A percentile compares a stretch with the other conserved stretches of the same genome.
Evolutionary conservation across 129 eudicot species (phyloP).

Genomic region (Chrysanthemum lavandulifolium): DNA sequence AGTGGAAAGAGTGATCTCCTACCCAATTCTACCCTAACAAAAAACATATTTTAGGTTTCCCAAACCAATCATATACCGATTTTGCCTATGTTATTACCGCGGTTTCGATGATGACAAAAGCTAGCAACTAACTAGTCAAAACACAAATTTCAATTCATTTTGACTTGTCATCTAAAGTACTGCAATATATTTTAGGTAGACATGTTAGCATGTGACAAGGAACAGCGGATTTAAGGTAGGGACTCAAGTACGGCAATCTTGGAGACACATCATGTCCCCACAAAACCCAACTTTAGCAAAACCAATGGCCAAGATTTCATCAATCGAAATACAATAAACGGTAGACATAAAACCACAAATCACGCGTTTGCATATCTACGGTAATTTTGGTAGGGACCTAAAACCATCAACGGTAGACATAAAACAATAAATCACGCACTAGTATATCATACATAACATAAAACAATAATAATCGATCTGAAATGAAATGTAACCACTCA

Average conservation of each 20-base stretch:
- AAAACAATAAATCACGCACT: slow-evolving; percentile 31
- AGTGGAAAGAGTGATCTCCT: too few relatives aligned
- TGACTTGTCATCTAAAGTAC: background rate
- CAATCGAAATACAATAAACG: slow-evolving; percentile 23
- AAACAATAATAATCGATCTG: too few relatives aligned
- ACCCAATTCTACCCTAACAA: too few relatives aligned
- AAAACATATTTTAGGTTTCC: too few relatives aligned
- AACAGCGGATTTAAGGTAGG: slow-evolving; percentile 19
- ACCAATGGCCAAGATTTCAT: slow-evolving; percentile 34
- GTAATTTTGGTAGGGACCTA: slow-evolving; percentile 31
- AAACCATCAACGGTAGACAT: slow-evolving; percentile 30
- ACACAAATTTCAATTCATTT: background rate
- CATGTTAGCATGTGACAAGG: slow-evolving; percentile 11
- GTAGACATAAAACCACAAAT: slow-evolving; percentile 32
- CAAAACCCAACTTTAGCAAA: background rate
- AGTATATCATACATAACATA: background rate
- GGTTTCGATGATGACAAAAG: too few relatives aligned
- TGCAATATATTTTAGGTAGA: background rate
- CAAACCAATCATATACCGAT: too few relatives aligned
- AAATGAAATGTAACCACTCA: too few relatives aligned
- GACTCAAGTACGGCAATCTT: slow-evolving; percentile 28
- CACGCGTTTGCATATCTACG: slow-evolving; percentile 32
- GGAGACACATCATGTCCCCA: slow-evolving; percentile 12
- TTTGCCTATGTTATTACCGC: too few relatives aligned
- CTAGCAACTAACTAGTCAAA: background rate